Evolutionary conservation across 2,329 filamentous ascomycete genomes (phyloP).

Genomic region (Aspergillus piperis): DNA sequence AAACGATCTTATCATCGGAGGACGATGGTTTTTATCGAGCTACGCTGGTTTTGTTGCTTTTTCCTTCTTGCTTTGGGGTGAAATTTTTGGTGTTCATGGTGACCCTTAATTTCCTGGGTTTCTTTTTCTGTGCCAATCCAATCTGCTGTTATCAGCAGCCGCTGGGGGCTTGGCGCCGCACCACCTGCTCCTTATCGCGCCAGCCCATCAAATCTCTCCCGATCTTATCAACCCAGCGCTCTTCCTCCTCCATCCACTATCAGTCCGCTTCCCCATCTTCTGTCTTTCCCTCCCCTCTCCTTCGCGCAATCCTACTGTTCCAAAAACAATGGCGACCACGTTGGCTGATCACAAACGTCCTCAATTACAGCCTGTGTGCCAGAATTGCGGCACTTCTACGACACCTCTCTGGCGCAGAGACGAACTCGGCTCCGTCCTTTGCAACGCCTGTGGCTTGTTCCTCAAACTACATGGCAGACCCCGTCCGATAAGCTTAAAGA

Average conservation of each 20-base stretch:
- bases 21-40: neutral
- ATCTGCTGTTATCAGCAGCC: constrained; percentile 36
- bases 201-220: constrained; percentile 43
- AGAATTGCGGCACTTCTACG: constrained; percentile 93
- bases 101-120: constrained; percentile 17
- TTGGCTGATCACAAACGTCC: constrained; percentile 54
- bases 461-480: constrained; percentile 93
- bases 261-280: constrained; percentile 21
- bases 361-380: constrained; percentile 86
- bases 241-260: constrained; percentile 28
- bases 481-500: constrained; percentile 94
- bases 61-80: constrained; percentile 5
- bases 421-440: constrained; percentile 91
- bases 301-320: constrained; percentile 17
- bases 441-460: constrained; percentile 97
- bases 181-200: constrained; percentile 50
- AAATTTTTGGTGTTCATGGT: constrained; percentile 6
- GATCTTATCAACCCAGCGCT: constrained; percentile 43
- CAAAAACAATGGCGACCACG: constrained; percentile 45
- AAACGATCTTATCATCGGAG: neutral
- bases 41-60: constrained; percentile 20
- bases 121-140: constrained; percentile 28
- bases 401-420: constrained; percentile 97
- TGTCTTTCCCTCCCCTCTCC: constrained; percentile 25
- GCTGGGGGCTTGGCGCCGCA: constrained; percentile 39